Percentiles rank a stretch among this genome's conserved stretches.
These are phyloP conservation scores for Aspergillus pseudoglaucus DNA, from an alignment of 2,329 filamentous ascomycete species.

Conservation along the genomic window DNA sequence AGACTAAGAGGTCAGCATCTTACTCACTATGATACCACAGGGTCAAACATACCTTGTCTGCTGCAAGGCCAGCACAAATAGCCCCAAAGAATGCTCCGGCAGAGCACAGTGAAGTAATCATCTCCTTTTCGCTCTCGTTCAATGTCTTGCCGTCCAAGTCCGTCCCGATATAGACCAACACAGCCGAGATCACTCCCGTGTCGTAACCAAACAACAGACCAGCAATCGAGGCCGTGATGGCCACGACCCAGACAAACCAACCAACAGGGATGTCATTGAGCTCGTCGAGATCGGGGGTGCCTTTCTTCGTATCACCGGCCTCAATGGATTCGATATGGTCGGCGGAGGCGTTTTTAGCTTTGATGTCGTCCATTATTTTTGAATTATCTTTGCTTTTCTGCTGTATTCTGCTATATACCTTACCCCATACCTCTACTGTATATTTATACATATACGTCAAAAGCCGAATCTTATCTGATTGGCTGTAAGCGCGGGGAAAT, in stretches of 20 bases:
- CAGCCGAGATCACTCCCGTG: constrained; percentile 42
- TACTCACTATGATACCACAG: not conserved
- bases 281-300: constrained; percentile 3
- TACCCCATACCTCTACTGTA: not conserved
- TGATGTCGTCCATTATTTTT: not conserved
- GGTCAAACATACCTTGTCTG: constrained; percentile 31
- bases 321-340: constrained; percentile 6
- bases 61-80: constrained; percentile 30
- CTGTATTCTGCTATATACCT: too few species aligned
- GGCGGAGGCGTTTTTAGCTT: constrained; percentile 2
- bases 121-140: constrained; percentile 42
- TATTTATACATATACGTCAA: not conserved
- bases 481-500: not conserved
- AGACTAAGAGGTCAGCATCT: constrained; percentile 24
- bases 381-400: not conserved
- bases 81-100: constrained; percentile 44
- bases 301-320: not conserved
- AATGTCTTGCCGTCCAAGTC: constrained; percentile 36
- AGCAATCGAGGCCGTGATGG: constrained; percentile 29
- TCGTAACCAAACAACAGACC: constrained; percentile 39
- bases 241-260: constrained; percentile 34
- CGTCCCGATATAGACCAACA: constrained; percentile 28
- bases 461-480: not conserved
- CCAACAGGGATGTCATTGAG: constrained; percentile 35
- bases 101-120: constrained; percentile 48